These are phyloP conservation scores for Dothideomycetes sp. DNA, from an alignment of 2,329 filamentous ascomycete genomes.

Conservation along the genomic window DNA sequence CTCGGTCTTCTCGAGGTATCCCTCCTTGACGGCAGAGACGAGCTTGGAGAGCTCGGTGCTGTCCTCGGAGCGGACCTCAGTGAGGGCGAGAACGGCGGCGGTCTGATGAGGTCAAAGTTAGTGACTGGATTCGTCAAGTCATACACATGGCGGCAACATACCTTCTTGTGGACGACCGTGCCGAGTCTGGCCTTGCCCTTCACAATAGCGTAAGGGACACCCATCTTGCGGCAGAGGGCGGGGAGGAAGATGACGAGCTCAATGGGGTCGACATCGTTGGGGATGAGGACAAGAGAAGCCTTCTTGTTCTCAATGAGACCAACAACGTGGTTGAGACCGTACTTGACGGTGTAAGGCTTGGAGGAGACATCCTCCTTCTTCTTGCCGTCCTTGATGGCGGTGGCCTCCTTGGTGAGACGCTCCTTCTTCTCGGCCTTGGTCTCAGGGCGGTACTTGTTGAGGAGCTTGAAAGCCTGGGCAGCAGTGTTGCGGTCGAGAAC, in stretches of 20 bases:
- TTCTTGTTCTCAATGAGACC: constrained; percentile 99
- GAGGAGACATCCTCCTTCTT: constrained; percentile 99
- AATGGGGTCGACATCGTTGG: constrained; percentile 99
- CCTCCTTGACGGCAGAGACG: constrained; percentile 92
- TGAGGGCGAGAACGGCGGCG: constrained; percentile 87
- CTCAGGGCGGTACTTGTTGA: constrained; percentile 99
- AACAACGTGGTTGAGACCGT: constrained; percentile 98
- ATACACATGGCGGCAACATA: constrained; percentile 29
- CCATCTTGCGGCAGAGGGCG: constrained; percentile 99
- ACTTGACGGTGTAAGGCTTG: constrained; percentile 99
- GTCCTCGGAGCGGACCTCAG: constrained; percentile 95
- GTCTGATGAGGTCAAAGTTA: constrained; percentile 55
- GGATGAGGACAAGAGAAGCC: constrained; percentile 93
- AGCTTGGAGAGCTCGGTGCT: constrained; percentile 98
- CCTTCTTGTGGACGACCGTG: constrained; percentile 99
- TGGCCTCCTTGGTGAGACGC: constrained; percentile 95
- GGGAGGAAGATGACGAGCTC: constrained; percentile 99
- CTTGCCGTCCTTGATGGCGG: constrained; percentile 95
- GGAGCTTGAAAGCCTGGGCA: constrained; percentile 94
- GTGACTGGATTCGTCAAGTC: constrained; percentile 1
- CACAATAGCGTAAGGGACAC: constrained; percentile 95
- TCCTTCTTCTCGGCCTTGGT: constrained; percentile 99
- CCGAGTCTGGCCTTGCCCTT: constrained; percentile 99
- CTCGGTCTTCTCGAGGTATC: constrained; percentile 93
- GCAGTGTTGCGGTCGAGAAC: constrained; percentile 95